Conservation (phyloP, 2,329 filamentous ascomycete genomes). For the Clarireedia paspali region DNA sequence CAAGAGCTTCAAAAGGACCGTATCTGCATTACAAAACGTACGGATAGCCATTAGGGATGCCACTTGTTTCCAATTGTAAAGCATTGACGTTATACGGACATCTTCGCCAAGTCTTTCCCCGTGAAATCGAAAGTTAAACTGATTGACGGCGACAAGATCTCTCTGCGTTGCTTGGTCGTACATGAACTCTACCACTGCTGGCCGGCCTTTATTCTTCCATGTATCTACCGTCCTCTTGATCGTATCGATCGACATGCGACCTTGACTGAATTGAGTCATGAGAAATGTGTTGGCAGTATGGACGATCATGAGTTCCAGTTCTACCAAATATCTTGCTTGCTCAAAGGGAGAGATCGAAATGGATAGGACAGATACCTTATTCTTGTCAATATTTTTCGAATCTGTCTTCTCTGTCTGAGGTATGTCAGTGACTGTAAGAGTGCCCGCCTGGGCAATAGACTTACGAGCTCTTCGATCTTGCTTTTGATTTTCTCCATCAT, state of each 20-base stretch:
- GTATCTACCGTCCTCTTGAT: constrained; percentile 26
- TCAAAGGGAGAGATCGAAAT: constrained; percentile 23
- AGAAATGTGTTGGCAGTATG: constrained; percentile 28
- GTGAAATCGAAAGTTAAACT: constrained; percentile 38
- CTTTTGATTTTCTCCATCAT: constrained; percentile 26
- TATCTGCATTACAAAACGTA: constrained; percentile 43
- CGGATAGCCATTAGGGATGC: constrained; percentile 39
- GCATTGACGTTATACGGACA: constrained; percentile 33
- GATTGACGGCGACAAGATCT: constrained; percentile 38
- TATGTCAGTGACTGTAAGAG: not conserved
- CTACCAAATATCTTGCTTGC: constrained; percentile 26
- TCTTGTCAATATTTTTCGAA: constrained; percentile 14
- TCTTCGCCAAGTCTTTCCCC: constrained; percentile 34
- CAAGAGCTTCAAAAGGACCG: constrained; percentile 40
- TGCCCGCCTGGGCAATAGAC: constrained; percentile 1
- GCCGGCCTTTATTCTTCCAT: constrained; percentile 38
- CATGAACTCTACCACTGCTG: constrained; percentile 41
- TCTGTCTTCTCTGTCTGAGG: constrained; percentile 28
- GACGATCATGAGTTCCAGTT: constrained; percentile 27
- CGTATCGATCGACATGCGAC: constrained; percentile 23
- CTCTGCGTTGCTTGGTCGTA: constrained; percentile 44
- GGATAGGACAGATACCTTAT: constrained; percentile 16
- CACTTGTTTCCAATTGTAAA: constrained; percentile 41
- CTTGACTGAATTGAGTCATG: constrained; percentile 27
- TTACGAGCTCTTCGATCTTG: constrained; percentile 27